Conservation (phyloP, 1,284 basidiomycete genomes). For the Coniferiporia sulphurascens region DNA sequence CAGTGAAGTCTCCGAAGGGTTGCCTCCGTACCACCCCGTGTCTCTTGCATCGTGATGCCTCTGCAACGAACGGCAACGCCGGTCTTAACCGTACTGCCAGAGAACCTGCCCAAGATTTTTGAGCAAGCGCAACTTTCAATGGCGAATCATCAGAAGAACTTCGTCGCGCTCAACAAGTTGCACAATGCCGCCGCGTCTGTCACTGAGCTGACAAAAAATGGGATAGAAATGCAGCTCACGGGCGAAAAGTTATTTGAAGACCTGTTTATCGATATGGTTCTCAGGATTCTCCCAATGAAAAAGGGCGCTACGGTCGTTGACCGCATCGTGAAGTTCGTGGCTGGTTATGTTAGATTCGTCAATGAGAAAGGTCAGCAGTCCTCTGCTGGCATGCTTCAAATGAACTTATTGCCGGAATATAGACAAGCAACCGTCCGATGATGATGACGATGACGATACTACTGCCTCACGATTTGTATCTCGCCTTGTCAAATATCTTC, state of each 20-base stretch:
- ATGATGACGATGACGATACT: slow-evolving; percentile 66
- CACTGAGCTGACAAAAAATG: slow-evolving; percentile 48
- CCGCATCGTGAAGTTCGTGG: slow-evolving; percentile 80
- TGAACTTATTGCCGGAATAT: neutral
- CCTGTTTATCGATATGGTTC: slow-evolving; percentile 66
- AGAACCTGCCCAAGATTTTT: slow-evolving; percentile 53
- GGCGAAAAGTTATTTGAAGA: slow-evolving; percentile 84
- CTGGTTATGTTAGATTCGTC: slow-evolving; percentile 76
- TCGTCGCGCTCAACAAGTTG: slow-evolving; percentile 80
- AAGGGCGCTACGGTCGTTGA: slow-evolving; percentile 82
- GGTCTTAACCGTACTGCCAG: slow-evolving; percentile 24
- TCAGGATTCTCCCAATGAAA: slow-evolving; percentile 73
- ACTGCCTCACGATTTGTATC: slow-evolving; percentile 70
- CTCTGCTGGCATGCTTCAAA: neutral
- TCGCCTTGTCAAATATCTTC: slow-evolving; percentile 71
- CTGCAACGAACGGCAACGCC: slow-evolving; percentile 7
- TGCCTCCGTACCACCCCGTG: neutral
- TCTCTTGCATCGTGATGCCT: slow-evolving; percentile 10
- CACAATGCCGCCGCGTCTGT: slow-evolving; percentile 63
- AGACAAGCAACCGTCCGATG: slow-evolving; percentile 34
- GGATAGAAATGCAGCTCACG: slow-evolving; percentile 51
- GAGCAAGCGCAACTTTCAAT: slow-evolving; percentile 80
- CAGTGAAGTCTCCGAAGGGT: neutral
- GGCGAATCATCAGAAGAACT: slow-evolving; percentile 91
- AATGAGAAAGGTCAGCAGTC: slow-evolving; percentile 66